Evolutionary conservation across 1,284 basidiomycete species (phyloP), one percentile per base, ranked within the genome.

Genomic region (Pseudozyma sp.): DNA sequence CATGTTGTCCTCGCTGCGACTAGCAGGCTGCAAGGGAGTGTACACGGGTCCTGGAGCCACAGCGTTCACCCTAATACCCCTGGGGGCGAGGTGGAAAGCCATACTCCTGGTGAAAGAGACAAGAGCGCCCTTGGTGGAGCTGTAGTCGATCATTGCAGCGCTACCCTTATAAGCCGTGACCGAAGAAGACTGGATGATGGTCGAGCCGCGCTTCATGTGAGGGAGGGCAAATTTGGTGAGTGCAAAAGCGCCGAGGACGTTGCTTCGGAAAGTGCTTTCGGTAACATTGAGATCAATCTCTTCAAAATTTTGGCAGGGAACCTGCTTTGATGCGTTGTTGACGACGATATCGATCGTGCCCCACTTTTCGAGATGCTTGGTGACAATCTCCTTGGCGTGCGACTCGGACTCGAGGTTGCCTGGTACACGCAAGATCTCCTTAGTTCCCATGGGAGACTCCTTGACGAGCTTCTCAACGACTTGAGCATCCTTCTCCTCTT

Each of bases 271-370:
- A 10, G 75, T 77, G 60, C 63, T 68, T 50, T 78, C 73, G 18
- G 67, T 59, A 16, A 73, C 64, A 19, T 62, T 42, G 45, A 80
- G 60, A 16, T 78, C 71, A 40, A 78, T 70, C 18, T 81, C 77
- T 35, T 79, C 79, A 61, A 83, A 71, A 18, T 78, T 75, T 34
- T 76, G 31, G 69, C 78, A 85, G 76, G 86, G 85, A 68, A 90
- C 87, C 83, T 91, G 90, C 81, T 90, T 89, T 62, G 87, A 87
- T 12, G 90, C 89, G 79, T 91, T 91, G 86, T 91, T 91, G 76
- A 91, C 89, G 0, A 80, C 35, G 25, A 78, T 74, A 39, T 81
- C 77, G 35, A 81, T 49, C 2, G 53, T 56, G 11, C 74, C 70
- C 71, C 73, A 81, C 60, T 86, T 86, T 39, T 87, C 77, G 50